Evolutionary conservation across 129 eudicot genomes (phyloP).

Genomic region (Escallonia herrerae): DNA sequence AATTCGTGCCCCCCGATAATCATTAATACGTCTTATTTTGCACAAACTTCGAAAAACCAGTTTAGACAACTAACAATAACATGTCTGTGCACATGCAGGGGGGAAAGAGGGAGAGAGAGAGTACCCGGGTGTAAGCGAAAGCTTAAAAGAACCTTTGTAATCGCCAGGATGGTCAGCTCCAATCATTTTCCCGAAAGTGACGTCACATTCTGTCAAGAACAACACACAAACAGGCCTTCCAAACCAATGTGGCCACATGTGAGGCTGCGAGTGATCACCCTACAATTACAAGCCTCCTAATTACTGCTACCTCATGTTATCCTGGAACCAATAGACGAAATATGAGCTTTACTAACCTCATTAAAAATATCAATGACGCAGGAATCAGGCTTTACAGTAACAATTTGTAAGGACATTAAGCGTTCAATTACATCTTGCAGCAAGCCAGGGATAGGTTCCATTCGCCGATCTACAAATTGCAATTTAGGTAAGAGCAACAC

Average conservation of each 20-base stretch:
- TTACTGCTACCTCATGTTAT: slow-evolving; percentile 9
- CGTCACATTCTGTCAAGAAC: slow-evolving; percentile 58
- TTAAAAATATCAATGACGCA: slow-evolving; percentile 61
- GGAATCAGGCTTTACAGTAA: slow-evolving; percentile 56
- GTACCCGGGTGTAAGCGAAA: slow-evolving; percentile 76
- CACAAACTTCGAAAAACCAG: too few relatives aligned
- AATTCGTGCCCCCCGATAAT: too few relatives aligned
- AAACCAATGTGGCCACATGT: slow-evolving; percentile 55
- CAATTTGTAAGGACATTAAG: slow-evolving; percentile 38
- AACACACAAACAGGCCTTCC: slow-evolving; percentile 70
- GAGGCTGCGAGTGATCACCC: slow-evolving; percentile 81
- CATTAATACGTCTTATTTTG: too few relatives aligned
- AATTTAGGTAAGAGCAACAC: slow-evolving; percentile 4
- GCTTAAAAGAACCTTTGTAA: slow-evolving; percentile 54
- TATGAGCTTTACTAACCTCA: slow-evolving; percentile 41
- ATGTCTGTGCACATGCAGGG: too few relatives aligned
- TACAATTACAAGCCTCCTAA: slow-evolving; percentile 18
- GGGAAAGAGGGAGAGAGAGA: slow-evolving; percentile 4
- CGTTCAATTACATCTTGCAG: slow-evolving; percentile 58
- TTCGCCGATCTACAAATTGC: slow-evolving; percentile 43
- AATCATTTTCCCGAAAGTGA: slow-evolving; percentile 55
- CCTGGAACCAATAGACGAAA: background rate
- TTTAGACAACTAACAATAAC: too few relatives aligned
- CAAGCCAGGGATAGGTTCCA: slow-evolving; percentile 62
- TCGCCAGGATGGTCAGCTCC: slow-evolving; percentile 50